Base-by-base conservation (phyloP, 2,329 filamentous ascomycete species). In the Leptographium galeiforme region DNA sequence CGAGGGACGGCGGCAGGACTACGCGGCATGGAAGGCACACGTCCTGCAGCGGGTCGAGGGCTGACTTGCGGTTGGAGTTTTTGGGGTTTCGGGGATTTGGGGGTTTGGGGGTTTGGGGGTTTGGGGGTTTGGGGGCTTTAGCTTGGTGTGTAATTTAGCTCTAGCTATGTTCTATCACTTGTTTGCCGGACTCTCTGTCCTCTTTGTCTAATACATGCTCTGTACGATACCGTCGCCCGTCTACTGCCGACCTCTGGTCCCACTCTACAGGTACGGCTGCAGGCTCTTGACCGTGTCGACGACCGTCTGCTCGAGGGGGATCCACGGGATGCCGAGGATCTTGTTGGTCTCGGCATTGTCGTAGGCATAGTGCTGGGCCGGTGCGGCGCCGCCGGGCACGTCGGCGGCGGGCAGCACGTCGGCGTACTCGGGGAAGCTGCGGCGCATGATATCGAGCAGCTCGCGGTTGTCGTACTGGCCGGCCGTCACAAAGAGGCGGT, bases 281-380 rank as follows among this genome's bases (percentile, higher is more conserved):
- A 89, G 65, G 36, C 77, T 82, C 66, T 78, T 78, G 18, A 86
- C 74, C 8, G 81, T 75, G 61, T 88, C 84, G 7, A 75, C 70
- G 33, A 84, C 71, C 33, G 71, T 76, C 67, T 82, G 72, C 65
- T 87, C 82, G 38, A 87, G 61, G 5, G 68, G 64, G 57, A 70
- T 79, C 72, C 78, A 87, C 55, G 84, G 67, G 49, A 86, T 72
- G 0, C 80, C 81, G 55, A 88, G 64, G 48, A 83, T 59, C 61
- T 79, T 73, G 32, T 73, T 76, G 1, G 79, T 79, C 61, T 73
- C 72, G 50, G 70, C 71, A 62, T 81, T 85, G 62, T 86, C 75
- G 54, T 73, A 76, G 56, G 68, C 68, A 63, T 75, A 82, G 45
- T 76, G 59, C 57, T 71, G 60, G 3, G 69, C 63, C 16, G 68